Conservation (phyloP, 495 filamentous ascomycete genomes). For the Podospora pseudoanserina region DNA sequence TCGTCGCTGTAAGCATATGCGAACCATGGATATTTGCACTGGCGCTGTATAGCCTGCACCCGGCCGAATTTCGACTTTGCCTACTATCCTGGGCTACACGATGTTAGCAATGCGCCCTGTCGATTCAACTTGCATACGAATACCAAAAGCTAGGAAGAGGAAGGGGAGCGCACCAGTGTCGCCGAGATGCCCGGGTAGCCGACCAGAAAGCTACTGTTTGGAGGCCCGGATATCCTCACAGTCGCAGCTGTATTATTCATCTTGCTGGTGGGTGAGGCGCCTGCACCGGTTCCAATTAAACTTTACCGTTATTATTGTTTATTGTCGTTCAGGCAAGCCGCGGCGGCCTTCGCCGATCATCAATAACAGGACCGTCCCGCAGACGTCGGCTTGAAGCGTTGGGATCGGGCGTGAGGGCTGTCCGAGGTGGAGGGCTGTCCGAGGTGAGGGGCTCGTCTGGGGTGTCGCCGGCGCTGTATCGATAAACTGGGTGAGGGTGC, state of each 20-base stretch:
- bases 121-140: constrained; percentile 2
- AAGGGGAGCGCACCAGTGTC: constrained; percentile 69
- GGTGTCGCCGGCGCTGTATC: constrained; percentile 24
- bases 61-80: constrained; percentile 95
- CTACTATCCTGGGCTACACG: constrained; percentile 84
- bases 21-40: constrained; percentile 87
- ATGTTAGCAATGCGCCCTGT: constrained; percentile 26
- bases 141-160: neutral
- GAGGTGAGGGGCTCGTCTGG: constrained; percentile 25
- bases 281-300: neutral
- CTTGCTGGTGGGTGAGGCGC: constrained; percentile 8
- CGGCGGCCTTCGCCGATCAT: constrained; percentile 27
- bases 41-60: constrained; percentile 76
- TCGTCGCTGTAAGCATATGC: constrained; percentile 85
- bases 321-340: constrained; percentile 13
- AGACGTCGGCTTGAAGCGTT: constrained; percentile 20
- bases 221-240: constrained; percentile 94
- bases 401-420: constrained; percentile 13
- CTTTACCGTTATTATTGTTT: constrained; percentile 16
- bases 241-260: constrained; percentile 59
- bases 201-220: constrained; percentile 94
- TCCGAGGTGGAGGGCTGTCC: constrained; percentile 23
- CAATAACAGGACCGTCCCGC: constrained; percentile 17
- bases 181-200: constrained; percentile 98
- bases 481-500: constrained; percentile 24